Percentiles rank a stretch among this genome's conserved stretches.
Evolutionary conservation across 768 basidiomycete genomes (phyloP).

Genomic region (Rhodotorula taiwanensis): DNA sequence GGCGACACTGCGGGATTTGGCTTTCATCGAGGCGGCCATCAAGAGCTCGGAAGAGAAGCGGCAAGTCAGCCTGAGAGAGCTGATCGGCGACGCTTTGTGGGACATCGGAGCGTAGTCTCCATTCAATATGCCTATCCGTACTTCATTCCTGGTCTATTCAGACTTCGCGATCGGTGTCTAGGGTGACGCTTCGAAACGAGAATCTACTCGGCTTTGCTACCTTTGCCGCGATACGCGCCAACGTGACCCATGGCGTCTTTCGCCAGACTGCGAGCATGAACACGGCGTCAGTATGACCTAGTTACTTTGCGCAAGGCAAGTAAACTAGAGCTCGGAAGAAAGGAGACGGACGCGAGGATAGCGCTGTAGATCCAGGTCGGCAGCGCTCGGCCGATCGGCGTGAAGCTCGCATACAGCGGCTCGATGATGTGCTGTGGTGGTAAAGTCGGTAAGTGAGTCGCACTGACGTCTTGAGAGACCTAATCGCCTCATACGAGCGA

Average conservation of each 20-base stretch:
- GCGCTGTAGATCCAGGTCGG: constrained; percentile 34
- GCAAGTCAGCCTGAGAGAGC: constrained; percentile 53
- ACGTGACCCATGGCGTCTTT: constrained; percentile 15
- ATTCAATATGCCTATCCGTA: no score
- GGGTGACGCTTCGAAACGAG: not conserved
- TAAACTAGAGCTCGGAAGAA: not conserved
- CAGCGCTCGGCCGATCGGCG: constrained; percentile 25
- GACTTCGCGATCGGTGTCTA: no score
- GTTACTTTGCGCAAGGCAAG: not conserved
- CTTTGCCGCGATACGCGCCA: no score
- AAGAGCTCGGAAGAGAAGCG: constrained; percentile 55
- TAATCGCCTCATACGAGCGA: no score
- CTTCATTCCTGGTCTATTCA: no score
- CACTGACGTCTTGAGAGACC: no score
- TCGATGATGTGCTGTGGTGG: constrained; percentile 75
- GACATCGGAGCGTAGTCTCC: not conserved
- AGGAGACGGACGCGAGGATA: constrained; percentile 7
- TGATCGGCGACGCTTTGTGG: constrained; percentile 34
- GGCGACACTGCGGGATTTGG: constrained; percentile 65
- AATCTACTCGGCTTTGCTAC: no score
- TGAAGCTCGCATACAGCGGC: constrained; percentile 56
- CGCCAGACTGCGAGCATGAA: not conserved
- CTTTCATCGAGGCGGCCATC: constrained; percentile 69
- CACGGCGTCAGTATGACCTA: not conserved
- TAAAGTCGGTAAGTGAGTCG: no score